Percentiles rank a stretch among this genome's conserved stretches.
phyloP scores from a whole-genome alignment of 768 basidiomycete genomes.

The Hypholoma sublateritium region DNA sequence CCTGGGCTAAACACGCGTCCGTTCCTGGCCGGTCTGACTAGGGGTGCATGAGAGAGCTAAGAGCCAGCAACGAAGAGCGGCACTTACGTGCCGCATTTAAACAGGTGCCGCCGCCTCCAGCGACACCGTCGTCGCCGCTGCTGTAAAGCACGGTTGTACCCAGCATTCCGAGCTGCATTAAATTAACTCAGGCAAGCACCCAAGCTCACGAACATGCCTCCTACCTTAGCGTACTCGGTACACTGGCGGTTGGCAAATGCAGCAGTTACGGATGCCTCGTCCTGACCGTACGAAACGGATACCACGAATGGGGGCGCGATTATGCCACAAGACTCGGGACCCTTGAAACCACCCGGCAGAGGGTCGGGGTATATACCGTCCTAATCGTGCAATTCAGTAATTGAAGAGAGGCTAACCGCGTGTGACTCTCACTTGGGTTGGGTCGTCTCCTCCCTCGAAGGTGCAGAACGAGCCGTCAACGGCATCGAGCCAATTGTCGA shows the following conservation, averaged over 20 bases:
- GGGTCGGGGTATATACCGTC: constrained; percentile 22
- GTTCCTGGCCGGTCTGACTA: constrained; percentile 19
- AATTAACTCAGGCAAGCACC: constrained; percentile 17
- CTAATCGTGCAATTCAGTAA: neutral
- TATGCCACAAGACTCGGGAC: constrained; percentile 38
- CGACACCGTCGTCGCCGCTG: constrained; percentile 37
- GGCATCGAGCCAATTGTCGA: constrained; percentile 48
- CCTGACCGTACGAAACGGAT: constrained; percentile 34
- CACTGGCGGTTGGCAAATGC: constrained; percentile 35
- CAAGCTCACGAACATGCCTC: neutral
- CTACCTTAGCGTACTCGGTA: constrained; percentile 31
- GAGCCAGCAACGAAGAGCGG: neutral
- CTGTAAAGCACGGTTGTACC: constrained; percentile 37
- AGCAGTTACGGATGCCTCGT: constrained; percentile 29
- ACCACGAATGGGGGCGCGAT: constrained; percentile 33
- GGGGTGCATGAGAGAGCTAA: neutral
- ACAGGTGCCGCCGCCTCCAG: constrained; percentile 31
- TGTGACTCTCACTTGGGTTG: constrained; percentile 22
- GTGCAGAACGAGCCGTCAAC: constrained; percentile 45
- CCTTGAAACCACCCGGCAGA: constrained; percentile 25
- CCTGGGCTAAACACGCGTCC: constrained; percentile 25
- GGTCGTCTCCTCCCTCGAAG: constrained; percentile 46
- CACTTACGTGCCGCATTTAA: constrained; percentile 41
- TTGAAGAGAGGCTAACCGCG: neutral
- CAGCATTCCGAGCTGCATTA: constrained; percentile 30